A percentile compares a stretch with the other conserved stretches of the same genome.
Conservation (phyloP, 2,329 filamentous ascomycete genomes). For the Verticillium nubilum region DNA sequence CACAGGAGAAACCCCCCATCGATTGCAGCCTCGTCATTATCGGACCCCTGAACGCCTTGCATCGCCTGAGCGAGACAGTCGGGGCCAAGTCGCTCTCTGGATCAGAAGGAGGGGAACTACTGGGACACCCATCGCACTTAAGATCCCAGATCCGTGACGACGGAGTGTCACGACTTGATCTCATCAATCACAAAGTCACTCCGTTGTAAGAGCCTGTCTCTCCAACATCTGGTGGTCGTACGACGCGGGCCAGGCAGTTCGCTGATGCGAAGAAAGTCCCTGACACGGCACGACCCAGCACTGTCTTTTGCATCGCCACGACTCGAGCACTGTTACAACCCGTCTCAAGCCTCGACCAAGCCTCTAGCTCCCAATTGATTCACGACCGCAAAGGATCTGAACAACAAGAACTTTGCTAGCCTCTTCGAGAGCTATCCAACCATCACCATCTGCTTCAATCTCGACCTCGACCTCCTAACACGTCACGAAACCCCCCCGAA, state of each 20-base stretch:
- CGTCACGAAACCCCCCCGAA: neutral
- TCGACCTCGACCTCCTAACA: neutral
- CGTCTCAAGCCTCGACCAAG: neutral
- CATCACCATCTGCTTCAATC: neutral
- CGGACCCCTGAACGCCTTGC: neutral
- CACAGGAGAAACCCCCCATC: neutral
- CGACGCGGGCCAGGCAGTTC: neutral
- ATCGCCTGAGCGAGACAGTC: neutral
- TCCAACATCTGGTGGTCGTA: neutral
- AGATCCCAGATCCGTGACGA: neutral
- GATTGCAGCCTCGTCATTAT: neutral
- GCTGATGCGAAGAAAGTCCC: neutral
- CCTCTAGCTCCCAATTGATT: neutral
- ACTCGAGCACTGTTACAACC: neutral
- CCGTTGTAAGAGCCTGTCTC: neutral
- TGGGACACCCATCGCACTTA: neutral
- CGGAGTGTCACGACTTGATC: neutral
- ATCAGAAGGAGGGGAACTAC: neutral
- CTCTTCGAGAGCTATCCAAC: neutral
- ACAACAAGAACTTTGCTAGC: neutral
- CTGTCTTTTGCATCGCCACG: neutral
- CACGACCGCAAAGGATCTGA: neutral
- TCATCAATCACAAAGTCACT: neutral
- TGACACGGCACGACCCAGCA: neutral
- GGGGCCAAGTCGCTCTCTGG: neutral